A percentile compares a stretch with the other conserved stretches of the same genome.
phyloP scores from a whole-genome alignment of 1,284 basidiomycete genomes.

The Fomitopsis schrenkii region DNA sequence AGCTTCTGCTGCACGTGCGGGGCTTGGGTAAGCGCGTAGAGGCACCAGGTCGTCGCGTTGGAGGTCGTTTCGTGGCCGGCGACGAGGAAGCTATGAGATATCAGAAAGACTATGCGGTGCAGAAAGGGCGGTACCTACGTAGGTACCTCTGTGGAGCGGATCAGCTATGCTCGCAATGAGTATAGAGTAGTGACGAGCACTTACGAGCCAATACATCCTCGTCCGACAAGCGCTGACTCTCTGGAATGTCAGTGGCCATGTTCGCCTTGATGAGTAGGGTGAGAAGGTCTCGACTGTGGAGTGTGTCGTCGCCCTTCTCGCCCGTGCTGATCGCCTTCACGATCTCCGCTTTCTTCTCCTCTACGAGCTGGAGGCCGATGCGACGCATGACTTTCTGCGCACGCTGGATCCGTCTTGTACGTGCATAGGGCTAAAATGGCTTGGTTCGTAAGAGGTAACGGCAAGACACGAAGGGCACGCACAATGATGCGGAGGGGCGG shows the following conservation, averaged over 20 bases:
- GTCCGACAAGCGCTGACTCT: constrained; percentile 44
- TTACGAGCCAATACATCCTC: constrained; percentile 53
- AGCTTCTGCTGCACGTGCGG: constrained; percentile 61
- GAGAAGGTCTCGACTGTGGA: constrained; percentile 25
- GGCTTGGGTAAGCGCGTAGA: constrained; percentile 58
- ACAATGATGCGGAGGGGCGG: constrained; percentile 13
- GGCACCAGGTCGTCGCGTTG: constrained; percentile 48
- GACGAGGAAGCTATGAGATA: constrained; percentile 38
- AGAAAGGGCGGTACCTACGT: constrained; percentile 4
- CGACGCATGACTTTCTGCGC: constrained; percentile 28
- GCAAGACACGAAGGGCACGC: not conserved
- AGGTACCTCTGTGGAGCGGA: constrained; percentile 6
- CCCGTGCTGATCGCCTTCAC: constrained; percentile 5
- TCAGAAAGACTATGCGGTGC: not conserved
- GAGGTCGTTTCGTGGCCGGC: constrained; percentile 74
- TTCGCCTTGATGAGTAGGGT: constrained; percentile 41
- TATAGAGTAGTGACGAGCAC: constrained; percentile 15
- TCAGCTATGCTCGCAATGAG: not conserved
- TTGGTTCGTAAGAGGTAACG: not conserved
- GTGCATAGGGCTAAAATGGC: constrained; percentile 26
- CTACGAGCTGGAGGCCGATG: constrained; percentile 35
- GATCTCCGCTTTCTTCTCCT: constrained; percentile 36
- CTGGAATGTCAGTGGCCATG: constrained; percentile 38
- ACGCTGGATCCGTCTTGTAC: constrained; percentile 13
- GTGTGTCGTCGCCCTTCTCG: constrained; percentile 10